Evolutionary conservation across 352 stramenopile genomes (phyloP), one percentile per base, ranked within the genome.

Genomic region (Aphanomyces euteiches): DNA sequence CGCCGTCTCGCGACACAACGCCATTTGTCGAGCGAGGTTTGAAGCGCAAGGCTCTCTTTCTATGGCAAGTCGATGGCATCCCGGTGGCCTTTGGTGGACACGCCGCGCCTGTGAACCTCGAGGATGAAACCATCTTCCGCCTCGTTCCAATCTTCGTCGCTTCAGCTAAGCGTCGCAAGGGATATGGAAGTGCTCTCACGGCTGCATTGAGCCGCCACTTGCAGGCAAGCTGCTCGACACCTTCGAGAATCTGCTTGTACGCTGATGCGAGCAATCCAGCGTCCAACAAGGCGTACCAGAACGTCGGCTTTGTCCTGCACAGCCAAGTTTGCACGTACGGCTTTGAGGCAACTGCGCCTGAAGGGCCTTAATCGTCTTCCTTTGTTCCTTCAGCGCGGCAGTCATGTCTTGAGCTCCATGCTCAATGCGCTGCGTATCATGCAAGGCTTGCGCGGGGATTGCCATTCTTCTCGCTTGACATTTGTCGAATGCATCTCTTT

Each of bases 111-210:
- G 47, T 70, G 12, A 12, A n/a, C 43, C 19, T 56, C 4, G 36
- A 3, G 1, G 47, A 47, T 21, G 34, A 61, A n/a, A 45, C 47
- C 3, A 56, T 70, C 7, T 70, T 48, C 47, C 36, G 53, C 8
- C 10, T 70, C 40, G 64, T 8, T 54, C 64, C 64, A 15, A 41
- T 70, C 47, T 70, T 47, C 48, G 28, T 61, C n/a, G 7, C 64
- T 10, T 15, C 64, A 0, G 0, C 38, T 5, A 45, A 63, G 7
- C 64, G 64, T 15, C 37, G 50, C 48, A 63, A 70, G 19, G 64
- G 64, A 6, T 70, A 63, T 17, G n/a, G 47, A 13, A 70, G 28
- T 8, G 64, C 36, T 61, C 21, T 47, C 38, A 17, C 47, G 61
- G 8, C 64, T 50, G 43, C 64, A 7, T 70, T 63, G 34, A 38